Conservation (phyloP, 2,329 filamentous ascomycete species). For the Aureobasidium sp. region DNA sequence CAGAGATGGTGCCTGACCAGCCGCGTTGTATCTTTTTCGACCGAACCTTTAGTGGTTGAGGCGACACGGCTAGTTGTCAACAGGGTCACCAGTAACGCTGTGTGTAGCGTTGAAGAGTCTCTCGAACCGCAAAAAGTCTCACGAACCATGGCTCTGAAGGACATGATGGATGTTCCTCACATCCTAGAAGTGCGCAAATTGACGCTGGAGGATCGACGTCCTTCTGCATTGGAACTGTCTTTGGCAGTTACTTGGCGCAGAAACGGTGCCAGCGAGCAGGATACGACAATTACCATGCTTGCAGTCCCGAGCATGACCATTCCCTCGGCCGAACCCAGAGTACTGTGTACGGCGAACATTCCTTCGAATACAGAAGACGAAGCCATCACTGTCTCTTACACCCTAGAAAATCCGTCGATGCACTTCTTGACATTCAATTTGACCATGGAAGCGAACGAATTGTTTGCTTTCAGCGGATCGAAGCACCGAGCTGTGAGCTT, state of each 20-base stretch:
- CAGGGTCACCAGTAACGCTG: conserved; percentile 54
- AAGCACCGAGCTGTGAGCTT: conserved; percentile 76
- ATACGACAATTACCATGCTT: conserved; percentile 54
- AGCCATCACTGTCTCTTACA: conserved; percentile 43
- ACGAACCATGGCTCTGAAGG: background rate
- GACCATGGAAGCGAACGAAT: conserved; percentile 83
- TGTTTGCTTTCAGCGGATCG: conserved; percentile 86
- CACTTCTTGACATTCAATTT: conserved; percentile 93
- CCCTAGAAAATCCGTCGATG: conserved; percentile 86
- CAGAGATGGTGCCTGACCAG: conserved; percentile 78
- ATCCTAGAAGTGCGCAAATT: conserved; percentile 67
- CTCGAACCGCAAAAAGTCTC: background rate
- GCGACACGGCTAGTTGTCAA: conserved; percentile 59
- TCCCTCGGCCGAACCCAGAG: conserved; percentile 77
- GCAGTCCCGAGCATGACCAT: conserved; percentile 74
- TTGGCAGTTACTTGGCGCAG: conserved; percentile 75
- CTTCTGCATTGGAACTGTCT: conserved; percentile 66
- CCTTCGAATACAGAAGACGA: background rate
- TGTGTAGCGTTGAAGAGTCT: conserved; percentile 37
- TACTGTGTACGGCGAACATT: conserved; percentile 51
- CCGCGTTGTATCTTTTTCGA: conserved; percentile 66
- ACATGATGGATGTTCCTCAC: conserved; percentile 59
- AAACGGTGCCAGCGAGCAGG: conserved; percentile 27
- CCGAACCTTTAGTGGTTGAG: conserved; percentile 54
- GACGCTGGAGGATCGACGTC: conserved; percentile 72